A percentile compares a stretch with the other conserved stretches of the same genome.
Conservation (phyloP, 2,329 filamentous ascomycete species). For the Colletotrichum siamense region DNA sequence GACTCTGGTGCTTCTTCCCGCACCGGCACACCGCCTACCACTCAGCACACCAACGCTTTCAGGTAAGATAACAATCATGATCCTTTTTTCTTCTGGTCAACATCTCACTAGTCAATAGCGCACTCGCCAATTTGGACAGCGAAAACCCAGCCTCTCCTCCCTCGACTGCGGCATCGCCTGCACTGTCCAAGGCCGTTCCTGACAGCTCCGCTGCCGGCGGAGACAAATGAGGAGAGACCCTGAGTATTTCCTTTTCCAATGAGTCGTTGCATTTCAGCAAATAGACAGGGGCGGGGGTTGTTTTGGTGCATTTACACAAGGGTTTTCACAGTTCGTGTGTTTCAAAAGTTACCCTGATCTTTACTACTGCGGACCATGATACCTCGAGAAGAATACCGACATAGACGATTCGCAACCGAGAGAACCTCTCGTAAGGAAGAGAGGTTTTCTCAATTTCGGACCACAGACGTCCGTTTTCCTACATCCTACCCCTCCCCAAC, state of each 20-base stretch:
- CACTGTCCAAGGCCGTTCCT: conserved; percentile 66
- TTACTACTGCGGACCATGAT: conserved; percentile 49
- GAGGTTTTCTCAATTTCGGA: conserved; percentile 27
- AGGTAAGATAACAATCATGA: conserved; percentile 67
- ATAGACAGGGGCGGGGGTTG: conserved; percentile 55
- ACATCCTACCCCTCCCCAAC: conserved; percentile 29
- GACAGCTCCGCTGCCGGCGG: conserved; percentile 46
- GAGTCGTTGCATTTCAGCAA: conserved; percentile 50
- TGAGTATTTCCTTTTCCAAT: conserved; percentile 31
- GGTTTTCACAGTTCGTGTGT: conserved; percentile 52
- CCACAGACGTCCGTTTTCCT: conserved; percentile 34
- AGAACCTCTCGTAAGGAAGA: conserved; percentile 36
- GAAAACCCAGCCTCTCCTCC: conserved; percentile 74
- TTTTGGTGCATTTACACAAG: conserved; percentile 52
- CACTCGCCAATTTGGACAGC: conserved; percentile 66
- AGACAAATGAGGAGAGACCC: conserved; percentile 44
- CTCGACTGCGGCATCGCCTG: conserved; percentile 70
- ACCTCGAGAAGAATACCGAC: conserved; percentile 44
- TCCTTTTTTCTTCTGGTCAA: neutral
- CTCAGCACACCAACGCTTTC: conserved; percentile 86
- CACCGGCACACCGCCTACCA: conserved; percentile 83
- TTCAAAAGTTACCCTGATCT: conserved; percentile 52
- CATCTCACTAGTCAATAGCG: conserved; percentile 44
- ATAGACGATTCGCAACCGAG: conserved; percentile 47
- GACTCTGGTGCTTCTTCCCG: conserved; percentile 89